phyloP scores from a whole-genome alignment of 208 protist genomes.

The Strigomonas culicis region DNA sequence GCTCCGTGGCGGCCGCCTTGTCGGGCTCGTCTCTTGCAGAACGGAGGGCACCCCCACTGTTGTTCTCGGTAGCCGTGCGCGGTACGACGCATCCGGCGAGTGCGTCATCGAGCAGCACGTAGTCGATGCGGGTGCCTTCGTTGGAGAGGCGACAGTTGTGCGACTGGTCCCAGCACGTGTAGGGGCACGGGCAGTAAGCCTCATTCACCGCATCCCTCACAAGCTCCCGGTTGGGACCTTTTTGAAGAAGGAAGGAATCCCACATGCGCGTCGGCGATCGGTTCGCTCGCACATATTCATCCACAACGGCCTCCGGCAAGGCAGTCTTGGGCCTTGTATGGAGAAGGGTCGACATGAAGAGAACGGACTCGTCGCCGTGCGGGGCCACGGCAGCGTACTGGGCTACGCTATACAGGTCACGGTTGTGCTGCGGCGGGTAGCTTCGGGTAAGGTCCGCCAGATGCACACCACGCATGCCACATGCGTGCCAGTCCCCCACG shows the following conservation, averaged over 20 bases:
- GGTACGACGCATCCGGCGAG: constrained; percentile 42
- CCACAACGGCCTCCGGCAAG: not conserved
- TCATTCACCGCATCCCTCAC: not conserved
- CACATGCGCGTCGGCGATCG: constrained; percentile 22
- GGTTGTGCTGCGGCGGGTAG: constrained; percentile 36
- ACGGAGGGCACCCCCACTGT: constrained; percentile 21
- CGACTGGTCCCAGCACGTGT: constrained; percentile 91
- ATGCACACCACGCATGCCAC: constrained; percentile 43
- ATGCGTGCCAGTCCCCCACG: constrained; percentile 36
- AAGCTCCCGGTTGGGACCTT: not conserved
- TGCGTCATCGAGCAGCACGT: constrained; percentile 77
- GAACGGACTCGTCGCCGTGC: constrained; percentile 54
- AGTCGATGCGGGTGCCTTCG: constrained; percentile 88
- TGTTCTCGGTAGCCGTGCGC: constrained; percentile 58
- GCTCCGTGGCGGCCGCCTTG: not conserved
- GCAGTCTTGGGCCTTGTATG: constrained; percentile 12
- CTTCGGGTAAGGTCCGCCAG: constrained; percentile 36
- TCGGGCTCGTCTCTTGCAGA: not conserved
- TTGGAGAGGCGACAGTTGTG: constrained; percentile 81
- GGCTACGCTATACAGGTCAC: constrained; percentile 58
- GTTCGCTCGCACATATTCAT: not conserved
- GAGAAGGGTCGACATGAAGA: constrained; percentile 58
- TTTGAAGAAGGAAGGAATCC: constrained; percentile 38
- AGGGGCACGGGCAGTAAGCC: constrained; percentile 64
- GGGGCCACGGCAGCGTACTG: constrained; percentile 58